These are phyloP conservation scores for Tilletia horrida DNA, from an alignment of 1,284 basidiomycete species.

Conservation along the genomic window DNA sequence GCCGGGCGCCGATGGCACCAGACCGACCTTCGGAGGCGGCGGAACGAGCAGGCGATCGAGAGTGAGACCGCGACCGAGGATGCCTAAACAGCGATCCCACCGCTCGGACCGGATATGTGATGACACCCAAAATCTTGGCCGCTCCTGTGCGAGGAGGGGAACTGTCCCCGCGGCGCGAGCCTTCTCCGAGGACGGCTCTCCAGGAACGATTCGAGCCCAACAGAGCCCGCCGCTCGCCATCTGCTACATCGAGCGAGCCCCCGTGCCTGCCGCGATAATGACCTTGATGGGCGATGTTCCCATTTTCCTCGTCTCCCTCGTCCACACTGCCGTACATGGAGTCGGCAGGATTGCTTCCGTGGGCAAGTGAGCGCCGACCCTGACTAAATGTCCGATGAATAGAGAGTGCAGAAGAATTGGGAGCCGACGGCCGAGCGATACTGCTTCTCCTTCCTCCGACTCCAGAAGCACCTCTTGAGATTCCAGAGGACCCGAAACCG, in stretches of 20 bases:
- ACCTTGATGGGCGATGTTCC: no score
- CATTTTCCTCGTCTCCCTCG: slow-evolving; percentile 10
- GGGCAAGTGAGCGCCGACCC: neutral
- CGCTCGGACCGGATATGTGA: slow-evolving; percentile 5
- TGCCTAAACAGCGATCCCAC: neutral
- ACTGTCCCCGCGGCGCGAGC: neutral
- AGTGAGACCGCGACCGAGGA: neutral
- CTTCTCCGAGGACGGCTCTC: neutral
- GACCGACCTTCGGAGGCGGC: slow-evolving; percentile 1
- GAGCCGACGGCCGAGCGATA: slow-evolving; percentile 21
- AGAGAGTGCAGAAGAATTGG: slow-evolving; percentile 25
- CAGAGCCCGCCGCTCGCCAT: slow-evolving; percentile 1
- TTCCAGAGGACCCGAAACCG: neutral
- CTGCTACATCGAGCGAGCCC: slow-evolving; percentile 18
- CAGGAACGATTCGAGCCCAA: neutral
- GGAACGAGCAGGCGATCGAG: slow-evolving; percentile 14
- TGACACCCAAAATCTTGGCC: neutral
- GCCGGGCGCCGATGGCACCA: slow-evolving; percentile 21
- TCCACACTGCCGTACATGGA: slow-evolving; percentile 19
- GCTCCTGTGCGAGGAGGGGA: neutral
- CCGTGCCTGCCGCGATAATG: slow-evolving; percentile 23
- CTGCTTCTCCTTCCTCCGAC: slow-evolving; percentile 11
- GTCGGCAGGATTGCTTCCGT: slow-evolving; percentile 19
- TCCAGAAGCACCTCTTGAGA: neutral
- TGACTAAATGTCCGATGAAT: slow-evolving; percentile 20